phyloP scores from a whole-genome alignment of 73 alveolate genomes.

The Blepharisma japonicum region DNA sequence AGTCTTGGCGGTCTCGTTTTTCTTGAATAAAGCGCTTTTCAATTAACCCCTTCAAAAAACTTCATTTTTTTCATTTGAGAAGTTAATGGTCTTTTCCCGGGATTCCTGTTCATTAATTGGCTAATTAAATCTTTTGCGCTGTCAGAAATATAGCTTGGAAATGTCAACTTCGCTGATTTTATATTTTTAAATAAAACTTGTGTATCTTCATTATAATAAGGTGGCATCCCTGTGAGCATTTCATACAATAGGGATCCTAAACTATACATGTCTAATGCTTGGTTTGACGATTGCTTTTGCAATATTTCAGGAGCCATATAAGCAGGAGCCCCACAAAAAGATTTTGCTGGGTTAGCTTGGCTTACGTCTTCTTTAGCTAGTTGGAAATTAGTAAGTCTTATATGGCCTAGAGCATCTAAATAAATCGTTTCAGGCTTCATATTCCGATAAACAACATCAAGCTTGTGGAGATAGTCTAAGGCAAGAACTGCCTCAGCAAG shows the following conservation, averaged over 20 bases:
- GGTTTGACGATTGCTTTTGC: slow-evolving; percentile 69
- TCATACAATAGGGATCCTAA: slow-evolving; percentile 70
- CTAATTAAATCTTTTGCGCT: slow-evolving; percentile 41
- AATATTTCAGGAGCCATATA: slow-evolving; percentile 92
- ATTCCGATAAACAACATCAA: slow-evolving; percentile 92
- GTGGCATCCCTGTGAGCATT: slow-evolving; percentile 57
- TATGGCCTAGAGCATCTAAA: slow-evolving; percentile 91
- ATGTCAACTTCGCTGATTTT: slow-evolving; percentile 39
- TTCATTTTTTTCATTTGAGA: slow-evolving; percentile 65
- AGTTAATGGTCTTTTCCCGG: background rate
- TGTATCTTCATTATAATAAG: slow-evolving; percentile 52
- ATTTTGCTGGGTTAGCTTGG: slow-evolving; percentile 54
- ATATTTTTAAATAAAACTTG: slow-evolving; percentile 46
- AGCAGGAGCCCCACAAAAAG: slow-evolving; percentile 94
- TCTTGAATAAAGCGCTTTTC: slow-evolving; percentile 71
- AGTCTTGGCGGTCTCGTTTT: slow-evolving; percentile 21
- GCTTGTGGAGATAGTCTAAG: slow-evolving; percentile 86
- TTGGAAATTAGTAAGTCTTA: slow-evolving; percentile 93
- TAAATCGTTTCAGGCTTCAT: slow-evolving; percentile 95
- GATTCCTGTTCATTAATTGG: slow-evolving; percentile 30
- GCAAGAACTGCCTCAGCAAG: slow-evolving; percentile 90
- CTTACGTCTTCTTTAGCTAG: slow-evolving; percentile 89
- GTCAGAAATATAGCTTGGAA: slow-evolving; percentile 41
- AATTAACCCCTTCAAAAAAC: slow-evolving; percentile 85
- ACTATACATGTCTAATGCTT: slow-evolving; percentile 86